Evolutionary conservation across 208 protist genomes (phyloP), one percentile per base, ranked within the genome.

Genomic region (Trypanosoma scelopori): DNA sequence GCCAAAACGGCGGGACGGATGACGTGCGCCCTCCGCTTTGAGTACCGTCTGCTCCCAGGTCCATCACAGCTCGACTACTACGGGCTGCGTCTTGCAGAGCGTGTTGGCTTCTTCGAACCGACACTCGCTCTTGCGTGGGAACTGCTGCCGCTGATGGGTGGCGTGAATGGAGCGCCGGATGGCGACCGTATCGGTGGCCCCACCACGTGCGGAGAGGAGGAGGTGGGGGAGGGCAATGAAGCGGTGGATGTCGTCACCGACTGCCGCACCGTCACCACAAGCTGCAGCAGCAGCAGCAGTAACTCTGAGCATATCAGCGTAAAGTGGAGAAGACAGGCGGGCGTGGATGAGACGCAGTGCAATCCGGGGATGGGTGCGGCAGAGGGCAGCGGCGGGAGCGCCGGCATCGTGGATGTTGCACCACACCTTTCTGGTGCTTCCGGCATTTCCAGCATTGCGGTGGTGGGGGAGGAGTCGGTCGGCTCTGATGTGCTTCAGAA

Each of bases 51-150:
- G 3, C 71, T 87, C 30, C 71, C 82, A 11, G 85, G 85, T 1
- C 64, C 75, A 30, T 89, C 80, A 37, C 56, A 59, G 46, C 72
- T 76, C 57, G 76, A 78, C 22, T 65, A 81, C 65, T 92, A 92
- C 59, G 85, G 85, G 9, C 67, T 92, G 18, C 71, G 75, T n/a
- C 71, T 88, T 30, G 85, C 85, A 5, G 66, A 49, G 23, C 53
- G 56, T 46, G 52, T 91, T 25, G 62, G 71, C 13, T 87, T 91
- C 49, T 87, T 79, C 52, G 48, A 48, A 11, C 72, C 79, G 0
- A 81, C 80, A 13, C 65, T 91, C 16, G 52, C 52, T 1, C 23
- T 79, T 30, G 84, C 84, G 7, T 22, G 61, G 49, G 59, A 56
- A 46, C 46, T 84, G 20, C 18, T 71, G 39, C 62, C 59, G n/a